Conservation (phyloP, 345 rosid species). For the Rhodamnia rubescens region DNA sequence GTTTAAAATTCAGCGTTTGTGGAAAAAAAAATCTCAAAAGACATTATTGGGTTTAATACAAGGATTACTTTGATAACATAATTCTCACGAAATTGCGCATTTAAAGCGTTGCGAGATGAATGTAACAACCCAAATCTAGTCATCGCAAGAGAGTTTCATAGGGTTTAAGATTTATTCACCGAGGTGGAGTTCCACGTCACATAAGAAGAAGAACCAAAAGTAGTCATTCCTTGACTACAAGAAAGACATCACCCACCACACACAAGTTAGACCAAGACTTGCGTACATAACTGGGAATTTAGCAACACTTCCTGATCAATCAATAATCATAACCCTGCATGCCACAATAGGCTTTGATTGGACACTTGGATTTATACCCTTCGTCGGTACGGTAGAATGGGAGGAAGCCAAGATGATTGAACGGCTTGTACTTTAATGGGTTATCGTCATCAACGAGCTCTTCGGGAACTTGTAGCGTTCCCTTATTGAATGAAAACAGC, state of each 20-base stretch:
- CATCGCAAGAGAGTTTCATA: not conserved
- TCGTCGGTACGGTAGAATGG: slow-evolving; percentile 24
- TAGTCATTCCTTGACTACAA: not conserved
- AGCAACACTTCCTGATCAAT: not conserved
- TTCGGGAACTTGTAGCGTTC: slow-evolving; percentile 18
- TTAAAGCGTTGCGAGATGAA: not conserved
- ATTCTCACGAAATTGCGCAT: not conserved
- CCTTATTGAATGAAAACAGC: slow-evolving; percentile 28
- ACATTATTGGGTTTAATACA: not conserved
- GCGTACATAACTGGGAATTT: not conserved
- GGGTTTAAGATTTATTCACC: not conserved
- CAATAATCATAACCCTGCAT: slow-evolving; percentile 4
- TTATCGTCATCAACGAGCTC: slow-evolving; percentile 38
- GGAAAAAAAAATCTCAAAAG: not conserved
- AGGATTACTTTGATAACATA: not conserved
- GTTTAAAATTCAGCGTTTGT: not conserved
- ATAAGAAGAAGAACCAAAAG: not conserved
- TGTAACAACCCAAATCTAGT: not conserved
- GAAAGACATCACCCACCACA: not conserved
- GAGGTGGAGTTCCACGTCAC: not conserved
- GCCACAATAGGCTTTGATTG: slow-evolving; percentile 41
- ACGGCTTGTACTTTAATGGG: slow-evolving; percentile 34
- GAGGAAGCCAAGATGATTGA: slow-evolving; percentile 33
- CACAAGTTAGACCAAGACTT: not conserved
- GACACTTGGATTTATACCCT: slow-evolving; percentile 26